A percentile compares a stretch with the other conserved stretches of the same genome.
phyloP scores from a whole-genome alignment of 1,284 basidiomycete species.

The Phaffia rhodozyma region DNA sequence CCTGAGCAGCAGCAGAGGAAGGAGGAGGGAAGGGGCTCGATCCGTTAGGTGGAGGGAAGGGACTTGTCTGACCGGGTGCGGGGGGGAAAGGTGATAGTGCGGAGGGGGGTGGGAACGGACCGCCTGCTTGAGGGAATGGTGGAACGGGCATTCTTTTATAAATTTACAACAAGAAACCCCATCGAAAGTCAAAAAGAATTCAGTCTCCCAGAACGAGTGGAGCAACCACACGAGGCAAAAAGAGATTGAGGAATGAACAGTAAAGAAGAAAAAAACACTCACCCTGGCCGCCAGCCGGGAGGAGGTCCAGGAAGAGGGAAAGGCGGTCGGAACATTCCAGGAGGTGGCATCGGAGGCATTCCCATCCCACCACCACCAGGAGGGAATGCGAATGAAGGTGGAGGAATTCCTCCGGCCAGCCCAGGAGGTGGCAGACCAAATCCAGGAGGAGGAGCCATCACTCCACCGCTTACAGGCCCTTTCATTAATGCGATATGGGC shows the following conservation, averaged over 20 bases:
- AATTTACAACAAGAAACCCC: no score
- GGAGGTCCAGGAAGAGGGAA: constrained; percentile 30
- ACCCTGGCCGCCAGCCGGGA: constrained; percentile 21
- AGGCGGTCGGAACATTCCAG: constrained; percentile 23
- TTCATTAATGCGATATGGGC: constrained; percentile 92
- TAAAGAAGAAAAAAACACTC: constrained; percentile 11
- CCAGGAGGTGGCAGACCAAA: constrained; percentile 42
- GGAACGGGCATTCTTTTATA: constrained; percentile 28
- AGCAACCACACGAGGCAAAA: not conserved
- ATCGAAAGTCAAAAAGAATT: not conserved
- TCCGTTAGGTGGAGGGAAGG: no score
- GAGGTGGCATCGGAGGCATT: constrained; percentile 22
- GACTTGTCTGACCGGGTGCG: no score
- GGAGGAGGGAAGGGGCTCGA: no score
- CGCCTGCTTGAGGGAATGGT: constrained; percentile 29
- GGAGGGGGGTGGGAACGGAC: no score
- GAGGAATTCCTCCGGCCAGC: constrained; percentile 43
- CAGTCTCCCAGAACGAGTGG: not conserved
- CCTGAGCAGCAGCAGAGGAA: no score
- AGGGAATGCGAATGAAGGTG: constrained; percentile 35
- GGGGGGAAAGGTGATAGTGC: no score
- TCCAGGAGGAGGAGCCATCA: constrained; percentile 36
- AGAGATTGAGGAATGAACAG: not conserved
- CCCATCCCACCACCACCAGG: constrained; percentile 21
- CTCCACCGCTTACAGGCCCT: constrained; percentile 27